Percentiles rank a stretch among this genome's conserved stretches.
Evolutionary conservation across 1,284 basidiomycete genomes (phyloP).

Genomic region (Cryptococcus hybrid): DNA sequence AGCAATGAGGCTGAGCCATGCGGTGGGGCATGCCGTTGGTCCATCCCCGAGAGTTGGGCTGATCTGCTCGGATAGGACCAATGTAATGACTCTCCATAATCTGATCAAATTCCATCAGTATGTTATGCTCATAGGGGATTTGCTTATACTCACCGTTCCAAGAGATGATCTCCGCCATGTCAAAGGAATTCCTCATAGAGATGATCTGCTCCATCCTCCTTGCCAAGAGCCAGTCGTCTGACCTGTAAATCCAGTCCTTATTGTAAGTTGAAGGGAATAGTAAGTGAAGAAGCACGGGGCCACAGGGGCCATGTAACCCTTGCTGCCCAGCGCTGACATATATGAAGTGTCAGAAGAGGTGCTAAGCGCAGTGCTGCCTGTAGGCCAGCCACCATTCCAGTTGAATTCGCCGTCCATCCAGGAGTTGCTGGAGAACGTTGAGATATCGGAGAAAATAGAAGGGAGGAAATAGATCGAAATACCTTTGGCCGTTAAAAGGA

Average conservation of each 20-base stretch:
- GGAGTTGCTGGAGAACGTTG: slow-evolving; percentile 20
- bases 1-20: slow-evolving; percentile 57
- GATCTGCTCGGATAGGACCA: slow-evolving; percentile 44
- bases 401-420: slow-evolving; percentile 51
- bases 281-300: slow-evolving; percentile 50
- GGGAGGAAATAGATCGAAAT: slow-evolving; percentile 46
- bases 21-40: slow-evolving; percentile 45
- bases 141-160: slow-evolving; percentile 41
- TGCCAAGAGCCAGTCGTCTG: slow-evolving; percentile 46
- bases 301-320: slow-evolving; percentile 48
- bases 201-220: slow-evolving; percentile 47
- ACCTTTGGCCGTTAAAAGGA: slow-evolving; percentile 12
- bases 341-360: slow-evolving; percentile 28
- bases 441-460: slow-evolving; percentile 40
- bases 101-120: slow-evolving; percentile 16
- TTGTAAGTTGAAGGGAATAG: slow-evolving; percentile 39
- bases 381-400: slow-evolving; percentile 54
- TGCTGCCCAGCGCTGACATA: slow-evolving; percentile 31
- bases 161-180: slow-evolving; percentile 42
- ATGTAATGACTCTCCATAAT: slow-evolving; percentile 51
- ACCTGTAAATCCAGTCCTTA: slow-evolving; percentile 50
- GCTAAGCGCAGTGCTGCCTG: slow-evolving; percentile 30
- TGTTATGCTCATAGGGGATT: too few relatives aligned
- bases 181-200: slow-evolving; percentile 29
- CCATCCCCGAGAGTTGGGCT: slow-evolving; percentile 45